Conservation (phyloP, 1,284 basidiomycete genomes). For the Marasmius sp. region DNA sequence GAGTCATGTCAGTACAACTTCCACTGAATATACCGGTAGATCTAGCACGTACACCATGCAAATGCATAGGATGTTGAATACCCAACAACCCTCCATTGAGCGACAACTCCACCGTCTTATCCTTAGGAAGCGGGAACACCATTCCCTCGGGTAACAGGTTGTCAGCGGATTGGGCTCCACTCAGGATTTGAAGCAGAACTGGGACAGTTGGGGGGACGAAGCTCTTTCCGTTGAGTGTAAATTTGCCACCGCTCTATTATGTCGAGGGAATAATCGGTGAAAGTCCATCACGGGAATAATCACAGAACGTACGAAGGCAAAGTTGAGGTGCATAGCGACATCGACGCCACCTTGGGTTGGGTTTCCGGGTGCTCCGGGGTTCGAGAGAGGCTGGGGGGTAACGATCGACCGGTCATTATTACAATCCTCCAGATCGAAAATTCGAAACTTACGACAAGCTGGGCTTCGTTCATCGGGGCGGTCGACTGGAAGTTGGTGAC, state of each 20-base stretch:
- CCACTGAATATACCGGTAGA: conserved; percentile 4
- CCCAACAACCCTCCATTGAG: conserved; percentile 5
- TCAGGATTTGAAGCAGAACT: conserved; percentile 29
- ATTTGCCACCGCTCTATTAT: conserved; percentile 11
- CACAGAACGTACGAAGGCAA: conserved; percentile 11
- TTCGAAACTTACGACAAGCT: conserved; percentile 5
- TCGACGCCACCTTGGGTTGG: conserved; percentile 31
- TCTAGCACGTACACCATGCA: conserved; percentile 23
- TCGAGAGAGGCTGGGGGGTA: conserved; percentile 31
- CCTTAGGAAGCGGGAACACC: conserved; percentile 26
- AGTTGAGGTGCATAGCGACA: conserved; percentile 12
- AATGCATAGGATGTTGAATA: conserved; percentile 29
- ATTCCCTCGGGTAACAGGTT: conserved; percentile 22
- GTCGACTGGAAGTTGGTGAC: not conserved
- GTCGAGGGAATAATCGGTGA: conserved; percentile 24
- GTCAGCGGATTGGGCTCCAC: conserved; percentile 26
- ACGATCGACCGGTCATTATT: conserved; percentile 25
- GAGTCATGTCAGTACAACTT: not conserved
- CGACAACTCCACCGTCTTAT: conserved; percentile 31
- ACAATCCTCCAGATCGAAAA: conserved; percentile 2
- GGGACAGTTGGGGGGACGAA: conserved; percentile 14
- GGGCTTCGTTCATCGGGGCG: conserved; percentile 16
- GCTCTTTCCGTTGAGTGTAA: conserved; percentile 8
- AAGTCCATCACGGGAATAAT: conserved; percentile 41
- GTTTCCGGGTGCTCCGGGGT: conserved; percentile 30